Evolutionary conservation across 495 filamentous ascomycete genomes (phyloP).

Genomic region (Penicillium maclennaniae): DNA sequence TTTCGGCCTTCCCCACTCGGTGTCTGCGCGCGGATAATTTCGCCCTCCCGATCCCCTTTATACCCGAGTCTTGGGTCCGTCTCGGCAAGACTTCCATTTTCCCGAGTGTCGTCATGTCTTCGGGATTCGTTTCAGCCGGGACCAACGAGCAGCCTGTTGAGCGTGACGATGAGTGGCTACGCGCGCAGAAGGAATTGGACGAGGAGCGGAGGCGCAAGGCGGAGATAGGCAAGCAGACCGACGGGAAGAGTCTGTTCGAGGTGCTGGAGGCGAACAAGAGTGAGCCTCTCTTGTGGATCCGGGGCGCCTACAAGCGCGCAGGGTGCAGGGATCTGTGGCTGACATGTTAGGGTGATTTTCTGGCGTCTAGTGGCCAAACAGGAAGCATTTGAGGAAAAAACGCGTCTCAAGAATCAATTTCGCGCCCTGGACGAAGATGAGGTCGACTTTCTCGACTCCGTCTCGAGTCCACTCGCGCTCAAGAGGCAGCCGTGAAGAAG

Average conservation of each 20-base stretch:
- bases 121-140: conserved; percentile 87
- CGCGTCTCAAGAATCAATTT: conserved; percentile 87
- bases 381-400: conserved; percentile 91
- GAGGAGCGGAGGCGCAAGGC: conserved; percentile 58
- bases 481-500: conserved; percentile 69
- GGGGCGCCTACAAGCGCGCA: not conserved
- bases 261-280: conserved; percentile 93
- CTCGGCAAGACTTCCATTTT: conserved; percentile 5
- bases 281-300: conserved; percentile 34
- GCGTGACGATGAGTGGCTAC: conserved; percentile 69
- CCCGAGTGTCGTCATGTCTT: conserved; percentile 55
- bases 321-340: conserved; percentile 28
- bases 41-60: conserved; percentile 6
- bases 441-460: conserved; percentile 81
- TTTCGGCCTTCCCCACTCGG: not conserved
- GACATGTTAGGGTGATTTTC: conserved; percentile 51
- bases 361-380: conserved; percentile 75
- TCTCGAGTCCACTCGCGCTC: conserved; percentile 64
- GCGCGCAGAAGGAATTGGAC: conserved; percentile 74
- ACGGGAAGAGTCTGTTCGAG: conserved; percentile 76
- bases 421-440: conserved; percentile 91
- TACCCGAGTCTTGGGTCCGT: conserved; percentile 14
- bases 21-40: conserved; percentile 19
- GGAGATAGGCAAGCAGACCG: conserved; percentile 51
- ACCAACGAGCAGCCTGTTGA: conserved; percentile 61